A percentile compares a stretch with the other conserved stretches of the same genome.
phyloP scores from a whole-genome alignment of 2,329 filamentous ascomycete genomes.

The Bipolaris oryzae region DNA sequence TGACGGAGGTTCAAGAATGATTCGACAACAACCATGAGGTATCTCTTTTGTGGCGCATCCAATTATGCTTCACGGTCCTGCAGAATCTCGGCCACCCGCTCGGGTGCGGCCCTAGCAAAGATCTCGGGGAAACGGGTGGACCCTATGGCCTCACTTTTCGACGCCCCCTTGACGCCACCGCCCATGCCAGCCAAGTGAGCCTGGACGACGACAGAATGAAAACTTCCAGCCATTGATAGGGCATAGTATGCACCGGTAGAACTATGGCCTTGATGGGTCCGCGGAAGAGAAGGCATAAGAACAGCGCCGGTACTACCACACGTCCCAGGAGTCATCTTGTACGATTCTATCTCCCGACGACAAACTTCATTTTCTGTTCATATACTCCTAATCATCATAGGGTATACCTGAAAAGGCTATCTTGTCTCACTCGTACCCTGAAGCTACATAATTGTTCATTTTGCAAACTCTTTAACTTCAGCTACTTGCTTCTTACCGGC shows the following conservation, averaged over 20 bases:
- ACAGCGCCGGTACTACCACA: conserved; percentile 7
- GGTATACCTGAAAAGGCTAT: too few species aligned
- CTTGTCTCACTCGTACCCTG: background rate
- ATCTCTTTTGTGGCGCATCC: background rate
- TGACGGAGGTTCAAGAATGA: background rate
- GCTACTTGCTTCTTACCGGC: background rate
- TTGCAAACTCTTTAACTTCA: background rate
- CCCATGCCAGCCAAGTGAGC: background rate
- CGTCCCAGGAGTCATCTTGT: background rate
- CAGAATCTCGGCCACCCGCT: conserved; percentile 1
- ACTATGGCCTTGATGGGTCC: background rate
- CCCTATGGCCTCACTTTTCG: conserved; percentile 1
- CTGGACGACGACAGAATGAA: background rate
- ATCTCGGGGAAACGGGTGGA: conserved; percentile 10
- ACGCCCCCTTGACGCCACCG: conserved; percentile 1
- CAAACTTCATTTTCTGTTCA: background rate
- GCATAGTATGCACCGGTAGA: background rate
- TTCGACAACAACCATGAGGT: background rate
- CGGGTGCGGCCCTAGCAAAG: background rate
- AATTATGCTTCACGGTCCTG: background rate
- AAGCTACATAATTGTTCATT: background rate
- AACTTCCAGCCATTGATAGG: background rate
- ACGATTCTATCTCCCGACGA: background rate
- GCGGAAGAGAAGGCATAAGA: conserved; percentile 7
- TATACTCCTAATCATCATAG: too few species aligned